These are phyloP conservation scores for Bodo saltans DNA, from an alignment of 78 protist species.

Conservation along the genomic window DNA sequence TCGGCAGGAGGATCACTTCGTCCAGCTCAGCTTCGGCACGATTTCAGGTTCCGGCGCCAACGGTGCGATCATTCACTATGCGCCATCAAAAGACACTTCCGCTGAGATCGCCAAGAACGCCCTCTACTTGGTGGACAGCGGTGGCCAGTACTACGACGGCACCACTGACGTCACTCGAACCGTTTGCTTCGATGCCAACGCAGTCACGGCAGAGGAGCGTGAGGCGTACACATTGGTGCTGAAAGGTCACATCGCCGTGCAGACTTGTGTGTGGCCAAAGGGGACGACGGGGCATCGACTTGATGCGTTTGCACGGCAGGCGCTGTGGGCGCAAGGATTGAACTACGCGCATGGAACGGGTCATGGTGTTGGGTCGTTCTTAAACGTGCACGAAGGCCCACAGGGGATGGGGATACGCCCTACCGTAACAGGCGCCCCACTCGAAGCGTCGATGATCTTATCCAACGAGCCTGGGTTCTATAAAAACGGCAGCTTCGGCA, in stretches of 20 bases:
- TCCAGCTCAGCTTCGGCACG: conserved; percentile 45
- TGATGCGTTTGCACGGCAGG: conserved; percentile 60
- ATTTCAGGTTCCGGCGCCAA: conserved; percentile 66
- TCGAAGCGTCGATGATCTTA: conserved; percentile 56
- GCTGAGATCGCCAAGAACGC: background rate
- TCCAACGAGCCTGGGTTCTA: conserved; percentile 87
- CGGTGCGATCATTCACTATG: conserved; percentile 90
- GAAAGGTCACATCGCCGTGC: conserved; percentile 74
- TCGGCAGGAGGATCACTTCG: background rate
- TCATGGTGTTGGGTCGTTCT: conserved; percentile 92
- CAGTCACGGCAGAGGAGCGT: conserved; percentile 47
- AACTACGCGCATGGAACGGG: conserved; percentile 92
- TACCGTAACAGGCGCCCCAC: background rate
- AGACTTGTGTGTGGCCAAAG: conserved; percentile 63
- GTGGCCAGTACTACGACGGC: conserved; percentile 86
- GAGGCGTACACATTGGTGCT: conserved; percentile 10
- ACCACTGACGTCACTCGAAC: conserved; percentile 96
- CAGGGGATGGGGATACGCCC: background rate
- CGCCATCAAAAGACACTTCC: conserved; percentile 42
- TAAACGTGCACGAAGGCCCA: conserved; percentile 90
- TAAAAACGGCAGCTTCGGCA: conserved; percentile 77
- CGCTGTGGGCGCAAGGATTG: conserved; percentile 73
- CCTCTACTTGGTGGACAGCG: conserved; percentile 71
- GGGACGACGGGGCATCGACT: conserved; percentile 50
- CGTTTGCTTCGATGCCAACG: conserved; percentile 53